Evolutionary conservation across 75 land plant species (phyloP), one percentile per base, ranked within the genome.

Genomic region (Cryptomeria japonica): DNA sequence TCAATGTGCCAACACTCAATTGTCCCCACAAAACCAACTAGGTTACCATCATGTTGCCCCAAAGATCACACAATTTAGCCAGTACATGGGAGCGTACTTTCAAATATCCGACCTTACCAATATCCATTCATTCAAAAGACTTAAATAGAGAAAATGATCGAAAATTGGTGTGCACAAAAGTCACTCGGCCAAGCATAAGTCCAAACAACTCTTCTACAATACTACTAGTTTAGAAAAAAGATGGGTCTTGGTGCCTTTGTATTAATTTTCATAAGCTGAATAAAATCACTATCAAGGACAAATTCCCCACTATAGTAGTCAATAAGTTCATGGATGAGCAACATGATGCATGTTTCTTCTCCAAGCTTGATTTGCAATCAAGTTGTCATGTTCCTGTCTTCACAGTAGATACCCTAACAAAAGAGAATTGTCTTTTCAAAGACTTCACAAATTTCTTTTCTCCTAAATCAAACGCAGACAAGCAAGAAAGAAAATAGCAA

Each of bases 221-320:
- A 82, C 3, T 82, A 8, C 12, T 82, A 16, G 84, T 82, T 2
- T 13, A 25, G 37, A 68, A 85, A 87, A 88, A 88, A 13, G 18
- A 84, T 84, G 32, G 32, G 8, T 2, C 34, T 39, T 53, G 14
- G 6, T 7, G 38, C 11, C 47, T 84, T 25, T 88, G 87, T 39
- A 38, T 84, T 51, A 41, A 88, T n/a, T 84, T 84, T 58, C 9
- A 37, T 15, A 73, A 13, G 18, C 14, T 88, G 18, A 88, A 88
- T 64, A 56, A 61, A 37, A 38, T 88, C 31, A 61, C 86, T 28
- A 88, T 88, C 34, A 84, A 88, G 31, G 80, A 88, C 84, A 84
- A 49, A 14, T 84, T 85, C 42, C 68, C 89, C 37, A 34, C 84
- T 28, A 3, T 5, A 44, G 0, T 5, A 5, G 46, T 44, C 46